phyloP scores from a whole-genome alignment of 1,284 basidiomycete genomes.

The Takashimella tepidaria region DNA sequence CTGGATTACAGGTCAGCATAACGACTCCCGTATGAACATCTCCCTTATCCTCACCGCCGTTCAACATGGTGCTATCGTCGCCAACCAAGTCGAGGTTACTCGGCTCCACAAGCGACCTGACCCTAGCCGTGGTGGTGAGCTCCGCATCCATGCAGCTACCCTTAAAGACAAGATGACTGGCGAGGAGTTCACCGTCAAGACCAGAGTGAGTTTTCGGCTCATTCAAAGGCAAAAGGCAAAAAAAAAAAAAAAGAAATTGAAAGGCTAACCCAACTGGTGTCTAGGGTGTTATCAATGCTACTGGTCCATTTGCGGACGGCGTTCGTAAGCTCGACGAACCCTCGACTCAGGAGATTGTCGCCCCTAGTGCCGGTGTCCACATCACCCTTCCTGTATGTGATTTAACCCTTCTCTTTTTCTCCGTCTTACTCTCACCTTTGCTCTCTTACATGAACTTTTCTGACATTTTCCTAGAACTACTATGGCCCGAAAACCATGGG shows the following conservation, averaged over 20 bases:
- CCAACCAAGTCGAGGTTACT: slow-evolving; percentile 87
- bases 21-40: slow-evolving; percentile 97
- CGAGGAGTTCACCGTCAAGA: slow-evolving; percentile 73
- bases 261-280: no score
- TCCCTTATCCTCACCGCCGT: slow-evolving; percentile 91
- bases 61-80: slow-evolving; percentile 80
- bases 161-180: slow-evolving; percentile 80
- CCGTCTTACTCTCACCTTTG: no score
- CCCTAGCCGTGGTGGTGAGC: slow-evolving; percentile 50
- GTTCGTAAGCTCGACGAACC: slow-evolving; percentile 84
- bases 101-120: slow-evolving; percentile 64
- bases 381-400: slow-evolving; percentile 71
- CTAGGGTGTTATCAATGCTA: slow-evolving; percentile 90
- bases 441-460: neutral
- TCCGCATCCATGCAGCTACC: slow-evolving; percentile 67
- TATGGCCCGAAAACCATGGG: slow-evolving; percentile 95
- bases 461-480: slow-evolving; percentile 59
- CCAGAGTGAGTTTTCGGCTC: slow-evolving; percentile 58
- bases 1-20: slow-evolving; percentile 73
- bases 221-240: no score
- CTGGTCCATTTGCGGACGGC: slow-evolving; percentile 87
- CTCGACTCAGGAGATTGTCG: slow-evolving; percentile 75
- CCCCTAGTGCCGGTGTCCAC: slow-evolving; percentile 88
- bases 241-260: no score
- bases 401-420: no score